These are phyloP conservation scores for Hortiboletus flavorubellus DNA, from an alignment of 768 basidiomycete genomes.

Conservation along the genomic window DNA sequence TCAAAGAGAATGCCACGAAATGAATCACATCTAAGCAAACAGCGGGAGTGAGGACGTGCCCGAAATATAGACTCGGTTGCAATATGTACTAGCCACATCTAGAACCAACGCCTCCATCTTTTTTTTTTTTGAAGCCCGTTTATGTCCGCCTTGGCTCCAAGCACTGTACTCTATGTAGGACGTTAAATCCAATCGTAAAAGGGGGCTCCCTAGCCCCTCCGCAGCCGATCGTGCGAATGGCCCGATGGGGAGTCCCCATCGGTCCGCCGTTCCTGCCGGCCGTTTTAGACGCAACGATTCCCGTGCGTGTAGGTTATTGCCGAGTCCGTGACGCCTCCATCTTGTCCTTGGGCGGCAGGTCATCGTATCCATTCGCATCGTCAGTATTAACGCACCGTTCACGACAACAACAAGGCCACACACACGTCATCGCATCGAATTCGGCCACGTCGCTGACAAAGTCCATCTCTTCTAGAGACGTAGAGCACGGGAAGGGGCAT, in stretches of 20 bases:
- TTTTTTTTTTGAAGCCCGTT: too few species aligned
- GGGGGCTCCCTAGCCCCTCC: too few species aligned
- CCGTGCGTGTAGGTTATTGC: too few species aligned
- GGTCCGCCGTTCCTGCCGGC: too few species aligned
- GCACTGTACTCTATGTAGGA: too few species aligned
- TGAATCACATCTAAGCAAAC: constrained; percentile 4
- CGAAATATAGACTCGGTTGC: too few species aligned
- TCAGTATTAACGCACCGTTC: background rate
- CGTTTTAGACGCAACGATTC: too few species aligned
- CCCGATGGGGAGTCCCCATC: too few species aligned
- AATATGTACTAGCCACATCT: constrained; percentile 28
- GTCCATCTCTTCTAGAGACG: constrained; percentile 30
- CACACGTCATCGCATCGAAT: constrained; percentile 30
- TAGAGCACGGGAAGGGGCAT: constrained; percentile 48
- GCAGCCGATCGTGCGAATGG: too few species aligned
- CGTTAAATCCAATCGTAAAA: too few species aligned
- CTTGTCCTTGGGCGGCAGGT: constrained; percentile 27
- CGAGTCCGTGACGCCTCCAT: constrained; percentile 10
- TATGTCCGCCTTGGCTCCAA: too few species aligned
- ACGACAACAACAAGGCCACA: background rate
- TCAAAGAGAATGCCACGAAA: too few species aligned
- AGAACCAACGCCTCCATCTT: constrained; percentile 24
- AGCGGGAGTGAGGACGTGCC: background rate
- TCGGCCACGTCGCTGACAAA: constrained; percentile 26
- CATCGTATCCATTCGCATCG: constrained; percentile 18